Evolutionary conservation across 1,284 basidiomycete genomes (phyloP), one percentile per base, ranked within the genome.

Genomic region (Butyriboletus appendiculatus): DNA sequence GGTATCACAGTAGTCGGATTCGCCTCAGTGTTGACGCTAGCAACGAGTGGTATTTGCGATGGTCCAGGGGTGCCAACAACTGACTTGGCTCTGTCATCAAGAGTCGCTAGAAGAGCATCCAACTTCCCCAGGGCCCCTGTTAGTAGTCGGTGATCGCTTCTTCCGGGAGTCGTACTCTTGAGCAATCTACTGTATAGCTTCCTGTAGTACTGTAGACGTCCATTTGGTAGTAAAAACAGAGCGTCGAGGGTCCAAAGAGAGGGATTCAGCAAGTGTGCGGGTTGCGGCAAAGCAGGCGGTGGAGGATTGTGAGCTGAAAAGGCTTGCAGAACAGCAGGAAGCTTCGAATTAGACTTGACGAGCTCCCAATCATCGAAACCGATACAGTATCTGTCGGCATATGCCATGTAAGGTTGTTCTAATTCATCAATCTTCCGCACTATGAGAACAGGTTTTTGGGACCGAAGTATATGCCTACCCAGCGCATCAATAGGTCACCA

Each of bases 401-500:
- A 99, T 45, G 80, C 82, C 48, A 85, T 85, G 70, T 99, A 99
- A 1, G 97, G 92, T 8, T 79, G 79, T 57, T 94, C 90, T 40
- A 98, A 76, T 67, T 97, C 94, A 59, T 93, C 90, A 61, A 97
- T 92, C 94, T 96, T 56, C n/a, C 10, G 43, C 22, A 16, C 15
- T 34, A 34, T 70, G 49, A 64, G 60, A 53, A 54, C 40, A 52
- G 24, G 28, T 47, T 18, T 37, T 46, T 34, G 46, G 40, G 28
- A 54, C 49, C 42, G 45, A 55, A 46, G 40, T 39, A 32, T 16
- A 26, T 45, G 65, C 73, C 64, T 62, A 96, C 94, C 96, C 96
- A 99, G 74, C 92, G 88, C 92, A 98, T 98, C 55, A 99, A 80
- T 45, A 99, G 76, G 72, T 98, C 96, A 45, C 96, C 96, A 20